These are phyloP conservation scores for Epichloe amarillans DNA, from an alignment of 2,329 filamentous ascomycete species.

Conservation along the genomic window DNA sequence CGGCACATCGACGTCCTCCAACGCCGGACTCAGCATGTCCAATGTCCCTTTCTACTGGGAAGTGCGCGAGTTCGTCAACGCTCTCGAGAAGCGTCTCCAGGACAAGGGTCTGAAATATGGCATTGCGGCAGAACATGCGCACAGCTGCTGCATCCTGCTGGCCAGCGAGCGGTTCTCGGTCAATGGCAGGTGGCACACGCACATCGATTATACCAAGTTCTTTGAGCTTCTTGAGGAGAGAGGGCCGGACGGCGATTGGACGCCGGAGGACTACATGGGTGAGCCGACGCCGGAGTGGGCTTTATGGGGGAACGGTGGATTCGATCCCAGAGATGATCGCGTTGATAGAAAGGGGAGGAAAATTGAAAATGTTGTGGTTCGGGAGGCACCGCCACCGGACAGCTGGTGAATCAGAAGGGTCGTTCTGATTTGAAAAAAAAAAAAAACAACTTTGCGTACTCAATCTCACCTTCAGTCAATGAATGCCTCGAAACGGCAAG, in stretches of 20 bases:
- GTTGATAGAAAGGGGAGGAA: constrained; percentile 76
- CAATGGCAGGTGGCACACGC: constrained; percentile 73
- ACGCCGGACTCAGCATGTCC: constrained; percentile 85
- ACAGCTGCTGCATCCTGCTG: constrained; percentile 84
- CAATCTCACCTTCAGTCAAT: too few relatives aligned
- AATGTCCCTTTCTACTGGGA: constrained; percentile 96
- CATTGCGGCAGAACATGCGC: constrained; percentile 87
- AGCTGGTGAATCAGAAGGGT: constrained; percentile 1
- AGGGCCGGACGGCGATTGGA: constrained; percentile 54
- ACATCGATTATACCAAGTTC: constrained; percentile 83
- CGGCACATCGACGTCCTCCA: constrained; percentile 72
- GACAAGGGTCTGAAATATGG: constrained; percentile 68
- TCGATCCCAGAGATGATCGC: constrained; percentile 78
- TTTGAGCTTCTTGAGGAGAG: constrained; percentile 69
- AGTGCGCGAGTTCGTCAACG: constrained; percentile 67
- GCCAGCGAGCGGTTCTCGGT: constrained; percentile 69
- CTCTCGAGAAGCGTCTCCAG: constrained; percentile 55
- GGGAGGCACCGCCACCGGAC: constrained; percentile 15
- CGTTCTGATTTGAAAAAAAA: background rate
- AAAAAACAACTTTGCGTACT: background rate
- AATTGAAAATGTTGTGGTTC: constrained; percentile 29
- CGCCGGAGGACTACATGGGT: constrained; percentile 83
- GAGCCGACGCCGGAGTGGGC: constrained; percentile 84
- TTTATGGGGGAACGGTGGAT: constrained; percentile 85
- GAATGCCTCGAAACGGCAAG: too few relatives aligned